phyloP scores from a whole-genome alignment of 2,329 filamentous ascomycete species.

The Aspergillus ustus region DNA sequence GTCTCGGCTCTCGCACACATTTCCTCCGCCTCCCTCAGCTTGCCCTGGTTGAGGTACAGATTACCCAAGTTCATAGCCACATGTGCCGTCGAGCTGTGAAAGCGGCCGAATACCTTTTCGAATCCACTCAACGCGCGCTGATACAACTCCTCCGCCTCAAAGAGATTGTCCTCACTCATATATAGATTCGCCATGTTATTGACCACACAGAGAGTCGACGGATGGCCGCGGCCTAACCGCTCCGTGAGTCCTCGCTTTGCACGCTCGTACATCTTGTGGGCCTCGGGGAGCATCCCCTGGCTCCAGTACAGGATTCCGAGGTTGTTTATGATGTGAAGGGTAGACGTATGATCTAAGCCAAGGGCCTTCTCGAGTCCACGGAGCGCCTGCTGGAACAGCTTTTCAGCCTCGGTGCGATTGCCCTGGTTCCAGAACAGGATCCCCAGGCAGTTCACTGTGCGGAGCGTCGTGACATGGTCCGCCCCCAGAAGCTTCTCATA shows the following conservation, averaged over 20 bases:
- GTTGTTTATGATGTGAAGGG: not conserved
- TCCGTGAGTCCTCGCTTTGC: not conserved
- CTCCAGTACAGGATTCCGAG: not conserved
- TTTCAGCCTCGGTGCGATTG: not conserved
- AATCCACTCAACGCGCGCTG: not conserved
- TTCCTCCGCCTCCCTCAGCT: not conserved
- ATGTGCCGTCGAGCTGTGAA: not conserved
- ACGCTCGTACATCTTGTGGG: not conserved
- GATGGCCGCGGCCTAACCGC: not conserved
- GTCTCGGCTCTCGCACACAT: not conserved
- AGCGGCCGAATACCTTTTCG: not conserved
- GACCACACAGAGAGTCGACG: not conserved
- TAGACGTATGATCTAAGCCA: not conserved
- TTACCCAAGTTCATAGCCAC: not conserved
- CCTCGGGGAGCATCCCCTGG: not conserved
- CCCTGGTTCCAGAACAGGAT: not conserved
- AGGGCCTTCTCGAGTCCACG: not conserved
- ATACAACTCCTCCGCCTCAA: not conserved
- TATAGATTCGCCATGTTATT: not conserved
- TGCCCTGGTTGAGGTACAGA: not conserved
- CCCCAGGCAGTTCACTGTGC: not conserved
- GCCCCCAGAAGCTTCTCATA: not conserved
- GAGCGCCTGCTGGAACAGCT: not conserved
- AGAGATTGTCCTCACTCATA: not conserved
- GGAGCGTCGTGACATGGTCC: not conserved